Evolutionary conservation across 2,329 filamentous ascomycete genomes (phyloP).

Genomic region (Arthrobotrys sinensis): DNA sequence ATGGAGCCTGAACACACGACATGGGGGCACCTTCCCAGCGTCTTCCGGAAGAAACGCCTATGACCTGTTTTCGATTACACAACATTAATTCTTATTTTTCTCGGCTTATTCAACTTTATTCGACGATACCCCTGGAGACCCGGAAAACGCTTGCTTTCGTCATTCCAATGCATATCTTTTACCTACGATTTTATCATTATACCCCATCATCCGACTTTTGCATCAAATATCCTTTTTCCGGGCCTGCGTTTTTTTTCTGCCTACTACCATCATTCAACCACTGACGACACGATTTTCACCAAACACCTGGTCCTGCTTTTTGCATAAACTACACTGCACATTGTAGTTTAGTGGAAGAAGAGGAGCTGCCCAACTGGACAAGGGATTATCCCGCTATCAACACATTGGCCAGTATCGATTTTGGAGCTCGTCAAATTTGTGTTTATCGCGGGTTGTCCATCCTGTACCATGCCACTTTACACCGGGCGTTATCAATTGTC

Average conservation of each 20-base stretch:
- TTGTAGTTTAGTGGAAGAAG: constrained; percentile 18
- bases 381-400: constrained; percentile 32
- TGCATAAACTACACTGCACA: constrained; percentile 24
- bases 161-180: constrained; percentile 54
- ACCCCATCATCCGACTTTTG: constrained; percentile 34
- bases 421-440: constrained; percentile 52
- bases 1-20: constrained; percentile 44
- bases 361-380: constrained; percentile 35
- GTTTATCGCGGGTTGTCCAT: constrained; percentile 31
- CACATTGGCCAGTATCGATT: constrained; percentile 28
- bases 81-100: constrained; percentile 55
- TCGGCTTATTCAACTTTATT: constrained; percentile 47
- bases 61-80: constrained; percentile 60
- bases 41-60: constrained; percentile 42
- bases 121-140: constrained; percentile 53
- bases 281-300: constrained; percentile 55
- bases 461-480: constrained; percentile 21
- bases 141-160: constrained; percentile 50
- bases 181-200: constrained; percentile 38
- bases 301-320: constrained; percentile 24
- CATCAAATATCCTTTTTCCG: constrained; percentile 25
- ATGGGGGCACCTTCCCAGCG: constrained; percentile 34
- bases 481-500: constrained; percentile 40
- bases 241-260: constrained; percentile 20
- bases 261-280: constrained; percentile 5